Base-by-base conservation (phyloP, 306 rosid species). In the Gastrolobium villosum region DNA sequence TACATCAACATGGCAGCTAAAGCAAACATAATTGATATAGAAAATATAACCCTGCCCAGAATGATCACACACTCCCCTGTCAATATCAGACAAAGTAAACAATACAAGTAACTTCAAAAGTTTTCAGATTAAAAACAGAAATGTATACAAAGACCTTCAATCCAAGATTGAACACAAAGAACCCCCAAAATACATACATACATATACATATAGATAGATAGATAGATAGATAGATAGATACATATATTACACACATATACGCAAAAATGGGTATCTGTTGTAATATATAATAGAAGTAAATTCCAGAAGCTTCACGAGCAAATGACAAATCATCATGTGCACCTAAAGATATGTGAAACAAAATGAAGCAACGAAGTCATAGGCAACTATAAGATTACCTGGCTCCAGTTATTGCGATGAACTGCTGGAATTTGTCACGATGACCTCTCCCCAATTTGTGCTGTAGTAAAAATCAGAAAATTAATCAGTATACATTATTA, bases 381-480 rank as follows among this genome's bases (percentile, higher is more conserved):
- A 14, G 32, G 26, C 9, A 76, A 36, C 78, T 30, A 50, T 10
- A 57, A n/a, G 5, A 70, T 77, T 86, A 96, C 98, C 97, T 96
- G 8, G 98, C 92, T 50, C 98, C 98, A 48, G 99, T 96, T 78
- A 96, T 93, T 15, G 93, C 54, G 74, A 96, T 81, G 83, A 96
- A 96, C 88, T 96, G 99, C 86, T 96, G 98, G 76, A 96, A 79
- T 87, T 96, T 96, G 82, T 96, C 99, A 3, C 98, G 98, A 36
- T 93, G 93, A 37, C 98, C 96, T 86, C 98, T 90, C 43, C 94
- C 97, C 82, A 91, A 80, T 72, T 93, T 96, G 74, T 93, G 93
- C 99, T 96, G 93, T 75, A 59, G 57, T 3, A 77, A 43, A 84
- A 35, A 86, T 70, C 43, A 79, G 56, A 72, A 76, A 61, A 70